Conservation (phyloP, 2,329 filamentous ascomycete genomes). For the Westerdykella ornata region DNA sequence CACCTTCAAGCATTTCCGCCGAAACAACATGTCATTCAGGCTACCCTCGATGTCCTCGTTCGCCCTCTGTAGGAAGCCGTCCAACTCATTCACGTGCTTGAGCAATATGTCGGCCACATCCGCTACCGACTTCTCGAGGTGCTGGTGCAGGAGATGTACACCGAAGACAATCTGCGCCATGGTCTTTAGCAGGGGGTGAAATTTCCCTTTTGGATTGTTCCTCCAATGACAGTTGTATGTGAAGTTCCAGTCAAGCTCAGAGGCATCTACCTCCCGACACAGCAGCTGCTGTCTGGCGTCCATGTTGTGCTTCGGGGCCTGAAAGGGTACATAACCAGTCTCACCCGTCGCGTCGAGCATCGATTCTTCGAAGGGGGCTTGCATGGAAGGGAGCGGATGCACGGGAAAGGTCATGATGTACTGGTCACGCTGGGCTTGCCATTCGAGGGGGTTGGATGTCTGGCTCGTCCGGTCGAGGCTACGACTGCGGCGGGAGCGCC, state of each 20-base stretch:
- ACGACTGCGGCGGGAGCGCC: slow-evolving; percentile 16
- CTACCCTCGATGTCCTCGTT: slow-evolving; percentile 79
- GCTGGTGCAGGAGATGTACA: slow-evolving; percentile 76
- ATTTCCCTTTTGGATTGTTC: slow-evolving; percentile 64
- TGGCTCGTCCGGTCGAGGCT: slow-evolving; percentile 3
- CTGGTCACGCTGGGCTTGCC: slow-evolving; percentile 29
- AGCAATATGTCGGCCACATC: slow-evolving; percentile 87
- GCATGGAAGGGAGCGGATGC: slow-evolving; percentile 71
- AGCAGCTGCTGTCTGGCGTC: slow-evolving; percentile 35
- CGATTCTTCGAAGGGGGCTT: slow-evolving; percentile 76
- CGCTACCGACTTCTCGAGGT: slow-evolving; percentile 78
- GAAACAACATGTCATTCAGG: slow-evolving; percentile 61
- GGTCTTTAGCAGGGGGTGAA: slow-evolving; percentile 85
- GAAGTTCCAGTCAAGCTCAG: slow-evolving; percentile 61
- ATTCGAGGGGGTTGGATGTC: slow-evolving; percentile 23
- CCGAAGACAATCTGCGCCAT: slow-evolving; percentile 91
- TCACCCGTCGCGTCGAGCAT: slow-evolving; percentile 59
- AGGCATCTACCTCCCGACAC: slow-evolving; percentile 58
- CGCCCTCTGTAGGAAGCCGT: slow-evolving; percentile 79
- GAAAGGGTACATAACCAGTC: slow-evolving; percentile 30
- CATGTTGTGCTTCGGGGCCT: slow-evolving; percentile 37
- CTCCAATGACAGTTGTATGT: slow-evolving; percentile 71
- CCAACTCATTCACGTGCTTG: slow-evolving; percentile 86
- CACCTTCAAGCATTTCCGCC: slow-evolving; percentile 71
- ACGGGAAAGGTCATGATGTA: slow-evolving; percentile 41